Evolutionary conservation across 2,329 filamentous ascomycete genomes (phyloP).

Genomic region (Parafenestella ontariensis): DNA sequence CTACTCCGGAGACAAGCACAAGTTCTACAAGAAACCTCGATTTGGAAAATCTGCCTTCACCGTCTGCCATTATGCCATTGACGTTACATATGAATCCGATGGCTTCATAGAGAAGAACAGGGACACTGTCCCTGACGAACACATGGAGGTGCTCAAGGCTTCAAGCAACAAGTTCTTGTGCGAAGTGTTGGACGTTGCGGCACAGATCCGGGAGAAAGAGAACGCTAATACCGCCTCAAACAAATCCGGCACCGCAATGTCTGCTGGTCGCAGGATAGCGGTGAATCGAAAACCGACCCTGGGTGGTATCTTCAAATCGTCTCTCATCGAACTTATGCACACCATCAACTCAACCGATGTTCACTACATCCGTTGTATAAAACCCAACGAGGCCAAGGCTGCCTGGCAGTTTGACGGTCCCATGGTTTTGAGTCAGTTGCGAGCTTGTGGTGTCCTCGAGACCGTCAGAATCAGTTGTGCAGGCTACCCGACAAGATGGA

Average conservation of each 20-base stretch:
- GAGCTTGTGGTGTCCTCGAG: conserved; percentile 98
- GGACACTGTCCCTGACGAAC: conserved; percentile 97
- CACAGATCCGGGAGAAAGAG: conserved; percentile 90
- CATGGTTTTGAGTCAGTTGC: conserved; percentile 96
- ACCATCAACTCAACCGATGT: conserved; percentile 98
- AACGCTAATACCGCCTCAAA: conserved; percentile 68
- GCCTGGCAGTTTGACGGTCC: conserved; percentile 98
- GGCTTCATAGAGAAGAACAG: conserved; percentile 99
- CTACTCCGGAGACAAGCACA: conserved; percentile 87
- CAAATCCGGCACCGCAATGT: conserved; percentile 69
- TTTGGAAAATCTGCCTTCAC: conserved; percentile 98
- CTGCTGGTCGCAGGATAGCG: conserved; percentile 81
- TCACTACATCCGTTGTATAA: conserved; percentile 98
- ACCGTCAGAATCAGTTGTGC: conserved; percentile 97
- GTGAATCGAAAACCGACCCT: conserved; percentile 96
- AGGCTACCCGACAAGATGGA: conserved; percentile 97
- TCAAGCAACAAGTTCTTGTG: conserved; percentile 86
- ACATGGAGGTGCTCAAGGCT: conserved; percentile 87
- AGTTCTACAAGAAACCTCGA: conserved; percentile 97
- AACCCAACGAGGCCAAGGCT: conserved; percentile 96
- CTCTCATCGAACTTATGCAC: conserved; percentile 95
- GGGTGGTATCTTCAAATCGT: conserved; percentile 98
- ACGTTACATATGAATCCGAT: conserved; percentile 98
- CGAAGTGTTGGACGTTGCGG: conserved; percentile 83
- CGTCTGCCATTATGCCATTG: conserved; percentile 96